Percentiles rank a stretch among this genome's conserved stretches.
Conservation (phyloP, 1,139 yeast genomes). For the Candida sp. region DNA sequence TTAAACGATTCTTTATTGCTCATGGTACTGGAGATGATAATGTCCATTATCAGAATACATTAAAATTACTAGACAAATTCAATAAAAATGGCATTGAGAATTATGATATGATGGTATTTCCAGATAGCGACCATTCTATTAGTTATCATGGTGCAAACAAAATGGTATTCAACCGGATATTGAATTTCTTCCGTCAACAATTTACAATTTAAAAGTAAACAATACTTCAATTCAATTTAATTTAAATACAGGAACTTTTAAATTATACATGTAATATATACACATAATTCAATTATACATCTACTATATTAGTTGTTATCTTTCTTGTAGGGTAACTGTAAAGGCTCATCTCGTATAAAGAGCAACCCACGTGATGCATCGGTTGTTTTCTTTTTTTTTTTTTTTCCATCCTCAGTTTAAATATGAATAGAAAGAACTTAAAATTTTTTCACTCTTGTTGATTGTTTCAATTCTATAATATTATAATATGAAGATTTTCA, state of each 20-base stretch:
- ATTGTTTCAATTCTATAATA: background rate
- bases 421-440: background rate
- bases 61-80: constrained; percentile 60
- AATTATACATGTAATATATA: too few species aligned
- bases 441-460: background rate
- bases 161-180: constrained; percentile 62
- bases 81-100: constrained; percentile 60
- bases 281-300: too few species aligned
- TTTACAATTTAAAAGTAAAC: background rate
- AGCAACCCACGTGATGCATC: background rate
- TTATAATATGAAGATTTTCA: constrained; percentile 39
- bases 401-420: background rate
- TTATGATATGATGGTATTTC: constrained; percentile 72
- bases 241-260: background rate
- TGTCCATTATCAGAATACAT: constrained; percentile 73
- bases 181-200: constrained; percentile 16
- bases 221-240: background rate
- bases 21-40: constrained; percentile 86
- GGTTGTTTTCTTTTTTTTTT: too few species aligned
- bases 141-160: constrained; percentile 66
- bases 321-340: background rate
- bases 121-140: constrained; percentile 75
- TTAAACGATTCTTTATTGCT: constrained; percentile 62
- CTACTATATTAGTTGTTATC: background rate
- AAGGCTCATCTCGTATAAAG: background rate